Evolutionary conservation across 192 early-diverging fungal genomes (phyloP).

Genomic region (Entomortierella chlamydospora): DNA sequence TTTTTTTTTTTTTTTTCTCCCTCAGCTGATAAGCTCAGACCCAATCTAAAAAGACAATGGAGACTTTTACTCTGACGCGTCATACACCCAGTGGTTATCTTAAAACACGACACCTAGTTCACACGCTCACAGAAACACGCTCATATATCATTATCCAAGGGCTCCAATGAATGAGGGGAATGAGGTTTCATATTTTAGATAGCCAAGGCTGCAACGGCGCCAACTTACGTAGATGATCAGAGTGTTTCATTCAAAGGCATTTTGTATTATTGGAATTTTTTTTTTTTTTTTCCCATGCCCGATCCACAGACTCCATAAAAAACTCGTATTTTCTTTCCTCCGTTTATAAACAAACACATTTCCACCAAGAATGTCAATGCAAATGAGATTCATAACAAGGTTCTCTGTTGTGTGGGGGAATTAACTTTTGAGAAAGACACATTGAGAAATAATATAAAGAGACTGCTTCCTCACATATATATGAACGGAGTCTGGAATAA

Average conservation of each 20-base stretch:
- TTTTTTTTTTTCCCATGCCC: neutral
- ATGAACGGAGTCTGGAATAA: conserved; percentile 27
- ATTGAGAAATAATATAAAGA: conserved; percentile 1
- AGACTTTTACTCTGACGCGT: neutral
- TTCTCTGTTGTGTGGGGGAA: too few relatives aligned
- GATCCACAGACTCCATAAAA: too few relatives aligned
- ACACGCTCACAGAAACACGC: neutral
- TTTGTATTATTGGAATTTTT: neutral
- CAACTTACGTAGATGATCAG: too few relatives aligned
- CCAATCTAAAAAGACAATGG: conserved; percentile 3
- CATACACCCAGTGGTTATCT: neutral
- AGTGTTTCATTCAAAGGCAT: neutral
- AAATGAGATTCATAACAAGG: too few relatives aligned
- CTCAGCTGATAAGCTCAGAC: conserved; percentile 10
- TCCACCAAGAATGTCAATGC: too few relatives aligned
- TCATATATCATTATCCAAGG: too few relatives aligned
- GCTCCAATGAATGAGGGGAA: too few relatives aligned
- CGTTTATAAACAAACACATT: neutral
- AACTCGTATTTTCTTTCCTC: neutral
- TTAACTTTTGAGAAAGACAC: neutral
- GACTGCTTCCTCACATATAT: neutral
- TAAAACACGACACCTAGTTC: neutral
- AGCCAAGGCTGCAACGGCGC: too few relatives aligned
- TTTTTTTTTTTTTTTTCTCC: too few relatives aligned
- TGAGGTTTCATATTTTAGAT: too few relatives aligned